phyloP scores from a whole-genome alignment of 1,284 basidiomycete genomes.

The Sporisorium sorghi region DNA sequence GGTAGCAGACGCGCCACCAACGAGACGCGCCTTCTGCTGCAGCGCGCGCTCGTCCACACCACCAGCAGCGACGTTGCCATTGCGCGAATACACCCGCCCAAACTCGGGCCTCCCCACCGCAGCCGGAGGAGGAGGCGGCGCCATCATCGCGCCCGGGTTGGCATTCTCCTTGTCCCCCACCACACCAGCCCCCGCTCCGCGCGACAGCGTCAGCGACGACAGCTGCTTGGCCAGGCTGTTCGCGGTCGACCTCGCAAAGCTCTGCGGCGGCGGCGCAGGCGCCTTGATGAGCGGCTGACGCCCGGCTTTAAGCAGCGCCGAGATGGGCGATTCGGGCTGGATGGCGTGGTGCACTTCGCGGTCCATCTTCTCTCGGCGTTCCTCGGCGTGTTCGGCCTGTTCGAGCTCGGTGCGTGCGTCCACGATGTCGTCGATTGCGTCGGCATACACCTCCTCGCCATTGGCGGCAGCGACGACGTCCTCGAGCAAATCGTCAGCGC shows the following conservation, averaged over 20 bases:
- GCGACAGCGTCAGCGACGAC: conserved; percentile 23
- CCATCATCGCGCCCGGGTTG: conserved; percentile 48
- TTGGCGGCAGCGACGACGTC: conserved; percentile 14
- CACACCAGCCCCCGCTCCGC: neutral
- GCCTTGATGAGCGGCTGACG: conserved; percentile 64
- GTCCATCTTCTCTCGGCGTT: conserved; percentile 73
- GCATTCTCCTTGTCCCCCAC: conserved; percentile 62
- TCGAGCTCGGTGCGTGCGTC: conserved; percentile 51
- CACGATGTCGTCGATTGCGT: conserved; percentile 34
- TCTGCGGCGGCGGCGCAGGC: conserved; percentile 32
- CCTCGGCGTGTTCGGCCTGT: conserved; percentile 61
- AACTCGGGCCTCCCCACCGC: conserved; percentile 24
- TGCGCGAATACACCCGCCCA: conserved; percentile 35
- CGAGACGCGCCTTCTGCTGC: conserved; percentile 57
- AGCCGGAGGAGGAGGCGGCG: conserved; percentile 27
- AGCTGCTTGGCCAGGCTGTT: conserved; percentile 48
- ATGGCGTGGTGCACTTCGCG: conserved; percentile 95
- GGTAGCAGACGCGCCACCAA: conserved; percentile 8
- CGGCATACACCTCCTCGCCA: conserved; percentile 17
- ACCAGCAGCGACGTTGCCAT: conserved; percentile 16
- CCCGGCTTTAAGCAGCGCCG: conserved; percentile 78
- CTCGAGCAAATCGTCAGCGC: conserved; percentile 48
- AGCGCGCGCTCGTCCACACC: conserved; percentile 21
- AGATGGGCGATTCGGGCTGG: conserved; percentile 93
- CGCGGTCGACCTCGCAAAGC: conserved; percentile 25